Evolutionary conservation across 1,284 basidiomycete genomes (phyloP).

Genomic region (Cryptococcus floricola): DNA sequence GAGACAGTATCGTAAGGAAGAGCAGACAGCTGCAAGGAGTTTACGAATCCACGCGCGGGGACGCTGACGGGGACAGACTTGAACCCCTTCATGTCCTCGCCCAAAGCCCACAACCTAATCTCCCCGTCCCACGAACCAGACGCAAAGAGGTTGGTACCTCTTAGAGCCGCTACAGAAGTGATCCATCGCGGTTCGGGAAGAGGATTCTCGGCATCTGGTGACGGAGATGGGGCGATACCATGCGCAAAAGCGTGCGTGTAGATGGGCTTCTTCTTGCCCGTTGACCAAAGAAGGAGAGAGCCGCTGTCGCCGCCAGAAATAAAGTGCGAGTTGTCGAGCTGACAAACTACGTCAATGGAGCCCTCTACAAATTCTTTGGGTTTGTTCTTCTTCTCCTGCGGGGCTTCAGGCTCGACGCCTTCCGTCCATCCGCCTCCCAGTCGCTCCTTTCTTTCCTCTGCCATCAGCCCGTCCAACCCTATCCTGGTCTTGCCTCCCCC

Average conservation of each 20-base stretch:
- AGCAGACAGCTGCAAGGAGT: constrained; percentile 76
- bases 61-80: constrained; percentile 56
- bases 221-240: constrained; percentile 53
- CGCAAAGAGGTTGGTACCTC: constrained; percentile 86
- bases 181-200: constrained; percentile 78
- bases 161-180: constrained; percentile 72
- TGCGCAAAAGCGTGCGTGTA: constrained; percentile 82
- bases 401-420: constrained; percentile 22
- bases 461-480: constrained; percentile 64
- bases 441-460: constrained; percentile 52
- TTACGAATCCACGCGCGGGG: constrained; percentile 72
- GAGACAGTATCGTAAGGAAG: constrained; percentile 57
- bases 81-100: constrained; percentile 71
- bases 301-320: constrained; percentile 93
- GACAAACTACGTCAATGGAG: constrained; percentile 83
- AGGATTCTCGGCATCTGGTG: constrained; percentile 58
- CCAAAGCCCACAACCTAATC: constrained; percentile 85
- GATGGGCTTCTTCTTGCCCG: constrained; percentile 93
- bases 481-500: constrained; percentile 75
- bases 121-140: constrained; percentile 91
- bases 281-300: constrained; percentile 85
- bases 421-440: constrained; percentile 27
- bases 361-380: constrained; percentile 73
- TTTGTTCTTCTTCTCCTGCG: constrained; percentile 48
- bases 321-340: constrained; percentile 92